phyloP scores from a whole-genome alignment of 179 eudicot genomes.

The Silene noctiflora region DNA sequence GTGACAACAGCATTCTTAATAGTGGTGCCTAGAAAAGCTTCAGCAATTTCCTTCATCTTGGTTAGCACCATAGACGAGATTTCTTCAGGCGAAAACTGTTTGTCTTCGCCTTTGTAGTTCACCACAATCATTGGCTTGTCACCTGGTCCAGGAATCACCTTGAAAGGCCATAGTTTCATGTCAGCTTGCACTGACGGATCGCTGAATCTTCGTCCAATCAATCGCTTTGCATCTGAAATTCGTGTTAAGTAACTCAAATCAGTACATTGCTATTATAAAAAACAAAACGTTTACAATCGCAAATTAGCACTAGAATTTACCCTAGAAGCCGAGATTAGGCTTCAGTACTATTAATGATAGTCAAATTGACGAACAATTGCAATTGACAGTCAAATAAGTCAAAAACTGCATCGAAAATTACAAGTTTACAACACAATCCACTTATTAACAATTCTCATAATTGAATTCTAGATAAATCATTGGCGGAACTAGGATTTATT shows the following conservation, averaged over 20 bases:
- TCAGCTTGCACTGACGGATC: constrained; percentile 53
- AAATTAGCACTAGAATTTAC: no score
- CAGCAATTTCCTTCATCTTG: constrained; percentile 35
- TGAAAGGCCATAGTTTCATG: constrained; percentile 60
- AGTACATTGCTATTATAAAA: not conserved
- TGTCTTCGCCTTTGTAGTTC: constrained; percentile 44
- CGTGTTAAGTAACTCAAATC: not conserved
- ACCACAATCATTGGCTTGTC: constrained; percentile 31
- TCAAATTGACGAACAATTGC: no score
- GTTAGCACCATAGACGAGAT: constrained; percentile 8
- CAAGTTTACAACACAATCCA: no score
- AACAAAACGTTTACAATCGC: no score
- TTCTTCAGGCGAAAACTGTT: constrained; percentile 55
- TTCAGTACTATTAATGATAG: no score
- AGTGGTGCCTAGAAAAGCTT: constrained; percentile 46
- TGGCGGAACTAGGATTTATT: no score
- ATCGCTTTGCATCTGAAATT: constrained; percentile 56
- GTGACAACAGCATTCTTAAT: constrained; percentile 59
- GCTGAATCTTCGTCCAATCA: constrained; percentile 54
- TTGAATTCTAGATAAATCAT: no score
- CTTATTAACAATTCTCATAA: no score
- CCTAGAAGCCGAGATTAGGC: no score
- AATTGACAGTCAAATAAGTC: no score
- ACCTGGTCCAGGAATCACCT: constrained; percentile 8
- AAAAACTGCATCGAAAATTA: no score